Evolutionary conservation across 768 basidiomycete species (phyloP), one percentile per base, ranked within the genome.

Genomic region (Lactifluus hygrophoroides): DNA sequence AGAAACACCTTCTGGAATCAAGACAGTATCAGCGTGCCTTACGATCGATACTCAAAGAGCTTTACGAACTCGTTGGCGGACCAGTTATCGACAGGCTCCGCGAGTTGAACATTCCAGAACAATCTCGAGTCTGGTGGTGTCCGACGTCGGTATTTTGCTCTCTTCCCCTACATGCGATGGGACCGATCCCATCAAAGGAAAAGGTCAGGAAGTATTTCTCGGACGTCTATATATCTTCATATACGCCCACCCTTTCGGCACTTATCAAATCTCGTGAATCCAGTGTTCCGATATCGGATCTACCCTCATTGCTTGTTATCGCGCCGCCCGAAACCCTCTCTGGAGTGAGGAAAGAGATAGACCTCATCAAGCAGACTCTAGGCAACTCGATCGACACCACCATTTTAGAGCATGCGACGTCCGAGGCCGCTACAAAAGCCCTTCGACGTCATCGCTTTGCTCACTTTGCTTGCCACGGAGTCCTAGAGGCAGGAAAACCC

Each of bases 401-500:
- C 8, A 32, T 43, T 6, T 46, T 16, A 0, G 8, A 34, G 9
- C n/a, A 2, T 8, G 56, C 51, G 2, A 54, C 32, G 0, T 9
- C 30, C 0, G 0, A 21, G 0, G 11, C 53, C 0, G 35, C 43
- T 0, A 2, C 48, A 6, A 51, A 44, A 8, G 35, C 11, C 2
- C 42, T 55, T 19, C 28, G 27, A 6, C 8, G 43, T 9, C 47
- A 47, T 25, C 25, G n/a, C 5, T 48, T 57, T 19, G n/a, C n/a
- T 4, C 53, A 60, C 10, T 47, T 60, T 13, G 58, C 48, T 1
- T 60, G 53, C 23, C 58, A 56, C 17, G 62, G 58, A 17, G 19
- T 13, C 5, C 40, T 58, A 5, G 37, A 49, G 10, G 9, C 9
- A 6, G 52, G 50, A 1, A 42, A 16, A 10, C 61, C 57, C 0